Evolutionary conservation across 345 rosid genomes (phyloP), one percentile per base, ranked within the genome.

Genomic region (Gossypium mustelinum): DNA sequence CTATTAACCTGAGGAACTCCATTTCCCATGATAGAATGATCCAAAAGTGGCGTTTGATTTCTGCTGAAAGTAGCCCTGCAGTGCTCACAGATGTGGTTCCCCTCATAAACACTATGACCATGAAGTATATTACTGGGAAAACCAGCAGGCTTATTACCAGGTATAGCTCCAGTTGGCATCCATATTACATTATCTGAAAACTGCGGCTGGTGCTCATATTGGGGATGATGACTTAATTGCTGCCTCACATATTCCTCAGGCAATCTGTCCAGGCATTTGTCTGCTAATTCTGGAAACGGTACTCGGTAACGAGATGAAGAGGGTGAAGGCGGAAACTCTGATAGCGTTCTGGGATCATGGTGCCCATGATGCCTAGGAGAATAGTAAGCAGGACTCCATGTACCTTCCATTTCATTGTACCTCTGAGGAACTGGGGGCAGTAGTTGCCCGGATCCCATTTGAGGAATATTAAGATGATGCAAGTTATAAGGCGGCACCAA

Each of bases 351-450:
- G 24, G 92, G 85, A 75, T 94, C 97, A 73, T 83, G 94, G 64
- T 83, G 88, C 6, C 90, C 97, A 82, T 89, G 89, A 57, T 88
- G 96, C 87, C 91, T 82, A 48, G 99, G 98, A 82, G 98, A 95
- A 83, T 79, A 87, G 79, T 83, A 91, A 75, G 89, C 90, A 44
- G 91, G 86, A 80, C 90, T 87, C 96, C 93, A 86, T 20, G 94
- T 50, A 66, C 87, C 90, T 62, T 95, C 98, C 74, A 84, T 80
- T 69, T 92, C 98, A 85, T 82, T 87, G 72, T 83, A 91, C 83
- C 97, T 88, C 76, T 82, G 89, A 51, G 85, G 72, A 80, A 83
- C 78, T 74, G 81, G 82, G 71, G 82, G 96, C 64, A 73, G 86
- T 34, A 60, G 76, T 73, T 82, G 86, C 75, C 79, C 82, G 0